Evolutionary conservation across 2,329 filamentous ascomycete species (phyloP).

Genomic region (Penicillium sumatraense): DNA sequence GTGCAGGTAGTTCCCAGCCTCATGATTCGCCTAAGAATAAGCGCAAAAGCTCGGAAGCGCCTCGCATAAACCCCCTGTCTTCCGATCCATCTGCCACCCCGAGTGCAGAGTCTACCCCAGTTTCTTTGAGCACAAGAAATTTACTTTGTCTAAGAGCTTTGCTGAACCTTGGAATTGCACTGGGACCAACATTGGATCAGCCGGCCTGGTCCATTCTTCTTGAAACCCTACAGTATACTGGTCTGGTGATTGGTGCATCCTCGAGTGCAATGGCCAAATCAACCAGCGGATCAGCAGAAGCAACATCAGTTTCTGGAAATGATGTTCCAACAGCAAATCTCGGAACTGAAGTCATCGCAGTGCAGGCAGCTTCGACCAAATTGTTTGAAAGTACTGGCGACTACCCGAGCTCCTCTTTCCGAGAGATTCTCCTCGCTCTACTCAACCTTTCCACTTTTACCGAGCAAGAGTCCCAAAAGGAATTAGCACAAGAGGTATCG

Average conservation of each 20-base stretch:
- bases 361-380: constrained; percentile 83
- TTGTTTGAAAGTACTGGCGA: constrained; percentile 91
- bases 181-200: constrained; percentile 81
- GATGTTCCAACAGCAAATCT: constrained; percentile 66
- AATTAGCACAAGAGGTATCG: constrained; percentile 58
- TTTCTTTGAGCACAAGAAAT: constrained; percentile 81
- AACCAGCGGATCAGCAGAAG: constrained; percentile 33
- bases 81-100: constrained; percentile 30
- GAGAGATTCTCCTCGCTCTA: constrained; percentile 75
- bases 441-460: constrained; percentile 66
- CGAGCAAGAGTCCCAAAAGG: constrained; percentile 52
- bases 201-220: constrained; percentile 86
- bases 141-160: constrained; percentile 86
- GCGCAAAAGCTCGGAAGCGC: constrained; percentile 31
- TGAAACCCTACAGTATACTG: constrained; percentile 89
- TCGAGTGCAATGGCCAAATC: constrained; percentile 35
- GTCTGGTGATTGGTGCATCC: constrained; percentile 71
- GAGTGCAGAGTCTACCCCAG: constrained; percentile 48
- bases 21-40: constrained; percentile 35
- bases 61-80: constrained; percentile 29
- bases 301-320: constrained; percentile 36
- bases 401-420: constrained; percentile 82
- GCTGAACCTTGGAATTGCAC: constrained; percentile 91
- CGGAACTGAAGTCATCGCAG: constrained; percentile 79
- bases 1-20: constrained; percentile 25